Evolutionary conservation across 768 basidiomycete species (phyloP), one percentile per base, ranked within the genome.

Genomic region (Trametes cubensis): DNA sequence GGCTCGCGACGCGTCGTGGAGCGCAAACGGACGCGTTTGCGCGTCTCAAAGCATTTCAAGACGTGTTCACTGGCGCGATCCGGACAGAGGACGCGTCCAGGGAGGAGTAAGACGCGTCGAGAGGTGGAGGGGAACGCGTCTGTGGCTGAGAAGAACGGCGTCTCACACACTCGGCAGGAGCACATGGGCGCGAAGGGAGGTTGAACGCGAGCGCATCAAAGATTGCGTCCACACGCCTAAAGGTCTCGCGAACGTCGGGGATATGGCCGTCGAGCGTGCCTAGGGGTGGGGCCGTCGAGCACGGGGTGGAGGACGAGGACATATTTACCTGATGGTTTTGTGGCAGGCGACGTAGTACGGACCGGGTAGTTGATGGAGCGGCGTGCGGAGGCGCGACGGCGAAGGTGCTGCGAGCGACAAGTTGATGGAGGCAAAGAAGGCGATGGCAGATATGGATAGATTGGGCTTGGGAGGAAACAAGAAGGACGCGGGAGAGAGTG

Each of bases 61-160:
- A n/a, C 30, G 39, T 20, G 30, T 48, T 11, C 11, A 3, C 17
- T 28, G n/a, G 38, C 18, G 26, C 8, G 25, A 11, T 20, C 3
- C 15, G 23, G 48, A 15, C 18, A 11, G 39, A 23, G 6, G 45
- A 64, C 66, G 62, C 62, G 66, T 66, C 57, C 42, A 42, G 17
- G 2, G 51, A 18, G 30, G 41, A 17, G 20, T 6, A 55, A 45
- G 46, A 63, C 60, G 60, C 60, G 62, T 61, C 61, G 61, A 21
- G 21, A 25, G 42, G 11, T 10, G 6, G 28, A n/a, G n/a, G 55
- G n/a, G 18, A 38, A 67, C 66, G 63, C 66, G 66, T 52, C 61
- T 60, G 66, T 64, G 66, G 66, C 66, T 64, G 63, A 15, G 14
- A 59, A 20, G 53, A 30, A 21, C 45, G 51, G 47, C 34, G 51